These are phyloP conservation scores for Blastobotrys attinorum DNA, from an alignment of 805 yeast species.

Conservation along the genomic window DNA sequence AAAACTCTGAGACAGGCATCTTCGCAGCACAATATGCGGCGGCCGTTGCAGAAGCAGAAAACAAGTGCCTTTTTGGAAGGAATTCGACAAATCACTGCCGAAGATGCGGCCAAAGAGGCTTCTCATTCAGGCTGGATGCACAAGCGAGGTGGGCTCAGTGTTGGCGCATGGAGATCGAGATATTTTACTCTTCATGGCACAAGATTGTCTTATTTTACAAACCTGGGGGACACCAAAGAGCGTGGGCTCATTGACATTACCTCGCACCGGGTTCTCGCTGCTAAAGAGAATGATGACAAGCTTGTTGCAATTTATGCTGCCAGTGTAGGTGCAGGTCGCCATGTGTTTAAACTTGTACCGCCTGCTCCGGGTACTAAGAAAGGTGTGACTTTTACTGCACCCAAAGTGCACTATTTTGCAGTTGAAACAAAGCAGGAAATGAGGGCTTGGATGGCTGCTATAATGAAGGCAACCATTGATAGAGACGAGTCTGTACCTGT, in stretches of 20 bases:
- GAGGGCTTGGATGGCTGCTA: slow-evolving; percentile 91
- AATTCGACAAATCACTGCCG: slow-evolving; percentile 64
- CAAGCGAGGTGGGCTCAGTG: slow-evolving; percentile 75
- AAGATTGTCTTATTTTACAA: slow-evolving; percentile 77
- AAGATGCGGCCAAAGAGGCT: slow-evolving; percentile 68
- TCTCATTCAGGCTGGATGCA: slow-evolving; percentile 92
- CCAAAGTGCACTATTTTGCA: slow-evolving; percentile 92
- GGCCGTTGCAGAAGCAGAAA: slow-evolving; percentile 24
- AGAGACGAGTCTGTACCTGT: slow-evolving; percentile 89
- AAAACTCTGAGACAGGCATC: slow-evolving; percentile 49
- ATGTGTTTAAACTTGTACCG: slow-evolving; percentile 81
- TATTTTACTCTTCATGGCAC: slow-evolving; percentile 87
- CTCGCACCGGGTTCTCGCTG: slow-evolving; percentile 84
- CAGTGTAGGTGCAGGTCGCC: slow-evolving; percentile 87
- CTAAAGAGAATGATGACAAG: slow-evolving; percentile 70
- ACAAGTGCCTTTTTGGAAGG: slow-evolving; percentile 60
- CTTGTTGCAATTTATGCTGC: slow-evolving; percentile 84
- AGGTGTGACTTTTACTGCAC: slow-evolving; percentile 94
- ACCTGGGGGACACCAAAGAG: slow-evolving; percentile 72
- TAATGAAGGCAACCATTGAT: slow-evolving; percentile 94
- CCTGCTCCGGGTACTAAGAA: slow-evolving; percentile 97
- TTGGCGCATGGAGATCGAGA: slow-evolving; percentile 88
- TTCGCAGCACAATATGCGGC: slow-evolving; percentile 34
- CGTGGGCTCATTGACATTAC: slow-evolving; percentile 94
- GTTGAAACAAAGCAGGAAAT: slow-evolving; percentile 86